Evolutionary conservation across 2,329 filamentous ascomycete species (phyloP).

Genomic region (Ciborinia camelliae): DNA sequence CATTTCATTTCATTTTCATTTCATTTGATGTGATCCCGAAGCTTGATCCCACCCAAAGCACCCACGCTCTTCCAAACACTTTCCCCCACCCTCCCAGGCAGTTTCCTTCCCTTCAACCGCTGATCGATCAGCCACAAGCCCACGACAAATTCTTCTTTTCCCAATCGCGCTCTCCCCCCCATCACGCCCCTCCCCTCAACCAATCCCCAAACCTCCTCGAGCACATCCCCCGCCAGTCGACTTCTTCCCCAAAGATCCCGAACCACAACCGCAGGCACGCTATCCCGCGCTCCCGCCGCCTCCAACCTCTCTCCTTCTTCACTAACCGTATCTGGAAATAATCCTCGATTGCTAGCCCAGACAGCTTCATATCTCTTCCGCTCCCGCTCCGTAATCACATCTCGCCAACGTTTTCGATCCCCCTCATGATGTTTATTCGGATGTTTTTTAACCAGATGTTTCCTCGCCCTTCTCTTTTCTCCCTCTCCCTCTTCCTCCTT

Average conservation of each 20-base stretch:
- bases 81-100: slow-evolving; percentile 66
- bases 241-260: slow-evolving; percentile 74
- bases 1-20: no score
- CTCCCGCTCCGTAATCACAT: slow-evolving; percentile 67
- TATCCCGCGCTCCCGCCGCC: slow-evolving; percentile 62
- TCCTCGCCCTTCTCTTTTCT: slow-evolving; percentile 50
- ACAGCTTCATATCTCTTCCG: slow-evolving; percentile 80
- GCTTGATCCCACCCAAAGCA: slow-evolving; percentile 40
- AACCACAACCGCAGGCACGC: slow-evolving; percentile 39
- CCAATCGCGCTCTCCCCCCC: slow-evolving; percentile 53
- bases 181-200: slow-evolving; percentile 62
- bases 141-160: slow-evolving; percentile 72
- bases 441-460: slow-evolving; percentile 61
- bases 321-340: slow-evolving; percentile 62
- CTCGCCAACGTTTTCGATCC: slow-evolving; percentile 71
- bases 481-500: slow-evolving; percentile 54
- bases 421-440: slow-evolving; percentile 72
- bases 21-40: no score
- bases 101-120: slow-evolving; percentile 72
- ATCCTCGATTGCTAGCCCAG: slow-evolving; percentile 76
- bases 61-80: slow-evolving; percentile 73
- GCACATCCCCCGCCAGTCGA: slow-evolving; percentile 61
- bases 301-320: slow-evolving; percentile 69
- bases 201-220: slow-evolving; percentile 76
- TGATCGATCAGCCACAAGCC: slow-evolving; percentile 82